Conservation (phyloP, 495 filamentous ascomycete species). For the Neurospora sp. region DNA sequence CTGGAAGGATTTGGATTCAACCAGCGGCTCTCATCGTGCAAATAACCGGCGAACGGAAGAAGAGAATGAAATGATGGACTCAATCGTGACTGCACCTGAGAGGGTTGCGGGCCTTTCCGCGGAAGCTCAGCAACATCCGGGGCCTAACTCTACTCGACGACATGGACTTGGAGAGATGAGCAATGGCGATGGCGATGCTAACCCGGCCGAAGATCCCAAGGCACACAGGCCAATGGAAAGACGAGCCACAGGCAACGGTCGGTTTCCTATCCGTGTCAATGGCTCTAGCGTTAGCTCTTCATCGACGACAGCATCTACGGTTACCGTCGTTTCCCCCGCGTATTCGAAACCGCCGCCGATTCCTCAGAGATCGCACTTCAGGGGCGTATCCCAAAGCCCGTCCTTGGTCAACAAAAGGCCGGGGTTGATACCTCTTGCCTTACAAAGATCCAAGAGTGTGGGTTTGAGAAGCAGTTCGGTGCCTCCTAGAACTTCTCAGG, state of each 20-base stretch:
- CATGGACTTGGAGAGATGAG: not conserved
- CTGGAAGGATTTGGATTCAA: not conserved
- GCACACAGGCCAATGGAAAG: not conserved
- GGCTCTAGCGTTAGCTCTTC: conserved; percentile 25
- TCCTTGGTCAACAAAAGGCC: conserved; percentile 45
- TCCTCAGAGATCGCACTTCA: conserved; percentile 61
- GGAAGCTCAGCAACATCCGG: not conserved
- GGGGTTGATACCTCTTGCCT: conserved; percentile 52
- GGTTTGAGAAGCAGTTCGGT: conserved; percentile 77
- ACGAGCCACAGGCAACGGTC: conserved; percentile 41
- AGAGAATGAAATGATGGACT: not conserved
- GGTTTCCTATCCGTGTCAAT: conserved; percentile 73
- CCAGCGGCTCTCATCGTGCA: not conserved
- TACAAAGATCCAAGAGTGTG: conserved; percentile 50
- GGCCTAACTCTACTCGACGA: not conserved
- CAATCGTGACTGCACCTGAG: not conserved
- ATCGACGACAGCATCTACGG: not conserved
- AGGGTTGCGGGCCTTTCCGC: not conserved
- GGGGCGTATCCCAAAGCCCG: conserved; percentile 60
- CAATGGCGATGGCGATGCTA: not conserved
- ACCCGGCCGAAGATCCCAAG: not conserved
- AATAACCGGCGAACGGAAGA: not conserved
- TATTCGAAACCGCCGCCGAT: conserved; percentile 57
- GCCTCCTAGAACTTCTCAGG: conserved; percentile 52
- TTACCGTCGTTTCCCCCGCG: conserved; percentile 22